Evolutionary conservation across 352 stramenopile species (phyloP).

Genomic region (Phytophthora tentaculata): DNA sequence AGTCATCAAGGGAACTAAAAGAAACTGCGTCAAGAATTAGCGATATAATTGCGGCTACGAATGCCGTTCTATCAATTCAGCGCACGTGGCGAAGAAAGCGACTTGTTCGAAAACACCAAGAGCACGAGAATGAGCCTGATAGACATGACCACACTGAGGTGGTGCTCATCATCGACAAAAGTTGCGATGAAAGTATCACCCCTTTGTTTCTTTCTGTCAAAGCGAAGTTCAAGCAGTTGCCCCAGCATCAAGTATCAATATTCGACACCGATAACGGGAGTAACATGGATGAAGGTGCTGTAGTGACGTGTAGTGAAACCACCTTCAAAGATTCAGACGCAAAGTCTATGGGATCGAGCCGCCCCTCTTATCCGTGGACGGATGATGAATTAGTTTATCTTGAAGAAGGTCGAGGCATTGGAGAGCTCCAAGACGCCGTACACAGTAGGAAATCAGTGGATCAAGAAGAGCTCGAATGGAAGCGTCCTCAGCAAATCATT

Average conservation of each 20-base stretch:
- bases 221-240: background rate
- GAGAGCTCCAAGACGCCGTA: constrained; percentile 28
- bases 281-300: background rate
- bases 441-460: constrained; percentile 11
- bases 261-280: background rate
- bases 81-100: constrained; percentile 11
- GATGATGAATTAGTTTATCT: constrained; percentile 57
- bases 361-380: constrained; percentile 32
- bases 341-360: background rate
- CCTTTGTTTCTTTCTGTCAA: constrained; percentile 17
- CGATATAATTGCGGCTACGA: constrained; percentile 10
- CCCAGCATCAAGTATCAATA: background rate
- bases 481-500: constrained; percentile 42
- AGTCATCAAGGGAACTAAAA: background rate
- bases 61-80: constrained; percentile 19
- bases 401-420: constrained; percentile 49
- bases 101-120: background rate
- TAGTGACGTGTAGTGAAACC: background rate
- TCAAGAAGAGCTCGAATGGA: constrained; percentile 44
- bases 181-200: background rate
- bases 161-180: constrained; percentile 25
- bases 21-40: background rate
- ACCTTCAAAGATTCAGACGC: too few relatives aligned
- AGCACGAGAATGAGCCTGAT: background rate
- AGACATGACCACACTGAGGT: constrained; percentile 2